Evolutionary conservation across 345 rosid species (phyloP).

Genomic region (Isatis tinctoria): DNA sequence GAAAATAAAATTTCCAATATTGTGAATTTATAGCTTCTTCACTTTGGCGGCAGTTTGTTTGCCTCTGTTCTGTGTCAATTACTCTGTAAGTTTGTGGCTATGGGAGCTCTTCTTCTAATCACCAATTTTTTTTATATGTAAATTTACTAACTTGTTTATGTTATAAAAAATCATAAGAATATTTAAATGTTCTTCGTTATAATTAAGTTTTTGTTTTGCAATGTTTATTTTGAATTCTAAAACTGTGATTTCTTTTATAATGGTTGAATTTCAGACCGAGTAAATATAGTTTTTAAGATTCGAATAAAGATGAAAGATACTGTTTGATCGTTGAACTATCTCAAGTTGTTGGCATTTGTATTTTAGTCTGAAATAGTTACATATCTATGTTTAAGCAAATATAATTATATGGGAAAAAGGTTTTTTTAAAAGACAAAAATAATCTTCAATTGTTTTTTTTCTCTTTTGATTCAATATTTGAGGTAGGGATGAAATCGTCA

Average conservation of each 20-base stretch:
- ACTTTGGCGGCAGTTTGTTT: conserved; percentile 13
- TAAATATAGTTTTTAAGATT: too few species aligned
- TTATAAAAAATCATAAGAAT: too few species aligned
- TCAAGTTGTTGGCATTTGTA: not conserved
- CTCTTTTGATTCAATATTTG: not conserved
- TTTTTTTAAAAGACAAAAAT: not conserved
- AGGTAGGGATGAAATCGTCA: conserved; percentile 14
- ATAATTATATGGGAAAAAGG: not conserved
- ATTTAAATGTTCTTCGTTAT: too few species aligned
- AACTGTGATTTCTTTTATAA: not conserved
- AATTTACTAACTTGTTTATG: not conserved
- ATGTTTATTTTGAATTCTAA: too few species aligned
- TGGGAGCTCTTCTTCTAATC: not conserved
- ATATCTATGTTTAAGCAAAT: not conserved
- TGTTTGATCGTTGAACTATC: not conserved
- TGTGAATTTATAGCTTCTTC: not conserved
- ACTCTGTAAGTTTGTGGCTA: not conserved
- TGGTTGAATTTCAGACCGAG: not conserved
- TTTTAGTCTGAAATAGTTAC: not conserved
- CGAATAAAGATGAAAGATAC: not conserved
- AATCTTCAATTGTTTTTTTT: not conserved
- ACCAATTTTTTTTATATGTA: not conserved
- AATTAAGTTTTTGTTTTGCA: too few species aligned
- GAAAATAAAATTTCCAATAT: not conserved
- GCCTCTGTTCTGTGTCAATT: not conserved